Evolutionary conservation across 208 protist genomes (phyloP).

Genomic region (Crithidia brevicula): DNA sequence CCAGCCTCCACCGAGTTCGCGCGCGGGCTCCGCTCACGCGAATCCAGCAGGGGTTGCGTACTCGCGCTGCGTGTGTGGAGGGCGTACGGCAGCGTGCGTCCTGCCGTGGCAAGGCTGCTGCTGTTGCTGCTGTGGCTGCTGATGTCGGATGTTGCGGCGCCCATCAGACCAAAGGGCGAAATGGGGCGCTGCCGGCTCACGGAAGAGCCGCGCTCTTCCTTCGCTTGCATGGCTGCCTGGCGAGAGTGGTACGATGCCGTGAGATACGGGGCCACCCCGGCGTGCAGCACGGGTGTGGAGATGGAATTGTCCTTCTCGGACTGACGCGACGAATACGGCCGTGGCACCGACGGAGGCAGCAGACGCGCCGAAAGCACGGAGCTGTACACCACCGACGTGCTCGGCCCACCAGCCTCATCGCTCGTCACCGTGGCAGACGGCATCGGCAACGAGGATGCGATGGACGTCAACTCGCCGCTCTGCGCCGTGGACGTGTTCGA

Average conservation of each 20-base stretch:
- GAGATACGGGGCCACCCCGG: neutral
- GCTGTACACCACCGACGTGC: neutral
- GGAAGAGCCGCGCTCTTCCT: neutral
- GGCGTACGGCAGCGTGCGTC: neutral
- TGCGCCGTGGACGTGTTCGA: neutral
- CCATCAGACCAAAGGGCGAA: neutral
- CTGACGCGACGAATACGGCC: neutral
- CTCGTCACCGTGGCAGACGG: neutral
- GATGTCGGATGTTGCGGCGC: neutral
- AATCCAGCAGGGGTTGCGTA: neutral
- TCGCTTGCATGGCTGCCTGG: neutral
- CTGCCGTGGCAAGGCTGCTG: neutral
- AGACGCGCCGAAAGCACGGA: neutral
- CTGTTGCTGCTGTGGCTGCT: conserved; percentile 1
- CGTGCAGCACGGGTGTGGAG: neutral
- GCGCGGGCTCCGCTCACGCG: conserved; percentile 1
- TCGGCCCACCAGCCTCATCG: neutral
- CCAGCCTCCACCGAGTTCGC: neutral
- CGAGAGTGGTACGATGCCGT: neutral
- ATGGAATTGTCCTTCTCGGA: neutral
- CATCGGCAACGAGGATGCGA: neutral
- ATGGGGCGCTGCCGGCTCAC: neutral
- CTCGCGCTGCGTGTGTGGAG: neutral
- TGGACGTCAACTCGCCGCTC: neutral
- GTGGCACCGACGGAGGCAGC: conserved; percentile 5